phyloP scores from a whole-genome alignment of 192 early-diverging fungal genomes.

The Coemansia sp. region DNA sequence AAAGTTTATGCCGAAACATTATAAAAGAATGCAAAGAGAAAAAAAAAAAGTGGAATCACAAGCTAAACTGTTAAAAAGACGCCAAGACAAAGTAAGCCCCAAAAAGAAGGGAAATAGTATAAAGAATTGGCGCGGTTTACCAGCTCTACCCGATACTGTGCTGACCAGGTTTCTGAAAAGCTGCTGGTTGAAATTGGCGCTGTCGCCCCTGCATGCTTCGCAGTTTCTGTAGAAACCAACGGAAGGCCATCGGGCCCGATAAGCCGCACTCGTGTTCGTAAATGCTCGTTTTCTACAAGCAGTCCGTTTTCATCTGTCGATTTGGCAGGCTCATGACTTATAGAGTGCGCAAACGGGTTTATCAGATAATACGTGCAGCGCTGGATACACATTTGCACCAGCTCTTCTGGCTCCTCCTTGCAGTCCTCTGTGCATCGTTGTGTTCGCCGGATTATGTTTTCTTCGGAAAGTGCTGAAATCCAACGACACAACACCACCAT shows the following conservation, averaged over 20 bases:
- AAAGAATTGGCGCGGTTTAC: slow-evolving; percentile 12
- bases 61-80: neutral
- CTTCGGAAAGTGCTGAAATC: slow-evolving; percentile 12
- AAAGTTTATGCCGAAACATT: slow-evolving; percentile 37
- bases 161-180: slow-evolving; percentile 2
- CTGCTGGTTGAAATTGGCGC: neutral
- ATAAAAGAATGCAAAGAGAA: neutral
- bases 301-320: slow-evolving; percentile 15
- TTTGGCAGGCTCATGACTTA: neutral
- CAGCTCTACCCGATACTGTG: slow-evolving; percentile 31
- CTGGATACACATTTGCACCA: slow-evolving; percentile 48
- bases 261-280: slow-evolving; percentile 32
- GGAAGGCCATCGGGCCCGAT: slow-evolving; percentile 53
- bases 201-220: neutral
- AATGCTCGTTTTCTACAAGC: slow-evolving; percentile 24
- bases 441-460: slow-evolving; percentile 39
- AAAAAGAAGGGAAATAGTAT: neutral
- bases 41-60: neutral
- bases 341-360: slow-evolving; percentile 21
- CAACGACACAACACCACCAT: slow-evolving; percentile 7
- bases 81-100: slow-evolving; percentile 4
- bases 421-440: slow-evolving; percentile 41
- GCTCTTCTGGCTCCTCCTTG: slow-evolving; percentile 33
- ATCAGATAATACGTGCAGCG: slow-evolving; percentile 44
- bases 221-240: slow-evolving; percentile 5